Percentiles rank a stretch among this genome's conserved stretches.
Conservation (phyloP, 768 basidiomycete genomes). For the Mycena olivaceomarginata region DNA sequence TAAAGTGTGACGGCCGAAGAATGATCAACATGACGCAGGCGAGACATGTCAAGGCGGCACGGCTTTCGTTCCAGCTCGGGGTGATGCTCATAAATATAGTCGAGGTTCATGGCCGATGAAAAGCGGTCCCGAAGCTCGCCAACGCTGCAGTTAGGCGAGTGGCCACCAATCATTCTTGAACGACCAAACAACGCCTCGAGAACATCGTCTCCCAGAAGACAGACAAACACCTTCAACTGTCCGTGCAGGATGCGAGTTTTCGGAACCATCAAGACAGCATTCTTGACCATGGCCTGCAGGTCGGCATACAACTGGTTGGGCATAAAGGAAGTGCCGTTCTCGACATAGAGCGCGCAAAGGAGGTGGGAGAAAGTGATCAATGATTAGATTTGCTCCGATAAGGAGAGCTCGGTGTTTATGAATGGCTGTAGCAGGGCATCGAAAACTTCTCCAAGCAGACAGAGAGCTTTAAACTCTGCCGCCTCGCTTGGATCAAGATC, state of each 20-base stretch:
- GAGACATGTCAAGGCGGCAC: constrained; percentile 47
- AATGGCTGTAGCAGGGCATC: constrained; percentile 51
- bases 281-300: constrained; percentile 51
- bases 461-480: constrained; percentile 41
- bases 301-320: constrained; percentile 54
- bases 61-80: constrained; percentile 46
- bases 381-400: constrained; percentile 51
- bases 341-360: constrained; percentile 44
- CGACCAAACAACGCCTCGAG: constrained; percentile 54
- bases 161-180: constrained; percentile 32
- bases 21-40: constrained; percentile 50
- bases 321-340: constrained; percentile 49
- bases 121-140: constrained; percentile 36
- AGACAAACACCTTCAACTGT: constrained; percentile 34
- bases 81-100: constrained; percentile 40
- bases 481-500: constrained; percentile 45
- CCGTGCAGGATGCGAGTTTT: constrained; percentile 51
- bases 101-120: constrained; percentile 45
- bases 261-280: constrained; percentile 40
- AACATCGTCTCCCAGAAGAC: constrained; percentile 49
- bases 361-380: constrained; percentile 50
- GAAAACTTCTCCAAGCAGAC: constrained; percentile 52
- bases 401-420: constrained; percentile 43
- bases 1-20: constrained; percentile 49
- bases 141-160: constrained; percentile 12